Conservation (phyloP, 1,284 basidiomycete genomes). For the Melampsora americana region DNA sequence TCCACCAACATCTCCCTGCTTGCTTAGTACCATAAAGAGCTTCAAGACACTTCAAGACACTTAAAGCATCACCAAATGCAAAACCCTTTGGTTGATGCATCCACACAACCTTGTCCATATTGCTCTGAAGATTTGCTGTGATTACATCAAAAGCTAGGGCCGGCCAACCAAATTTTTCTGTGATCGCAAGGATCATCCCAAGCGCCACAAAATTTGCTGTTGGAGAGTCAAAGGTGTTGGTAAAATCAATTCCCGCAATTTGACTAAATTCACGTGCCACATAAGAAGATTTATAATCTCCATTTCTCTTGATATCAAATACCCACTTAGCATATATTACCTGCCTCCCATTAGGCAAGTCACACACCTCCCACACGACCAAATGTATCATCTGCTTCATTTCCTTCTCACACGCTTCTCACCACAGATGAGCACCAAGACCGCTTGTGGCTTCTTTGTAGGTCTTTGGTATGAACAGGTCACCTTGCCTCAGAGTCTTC, state of each 20-base stretch:
- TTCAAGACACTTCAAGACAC: neutral
- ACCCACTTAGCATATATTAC: slow-evolving; percentile 7
- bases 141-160: slow-evolving; percentile 2
- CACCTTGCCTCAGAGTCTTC: neutral
- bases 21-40: slow-evolving; percentile 27
- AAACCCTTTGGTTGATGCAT: neutral
- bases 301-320: slow-evolving; percentile 3
- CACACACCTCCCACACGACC: neutral
- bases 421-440: neutral
- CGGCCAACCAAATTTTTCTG: neutral
- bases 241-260: neutral
- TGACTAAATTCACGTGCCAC: neutral
- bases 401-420: neutral
- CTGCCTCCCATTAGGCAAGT: neutral
- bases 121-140: slow-evolving; percentile 12
- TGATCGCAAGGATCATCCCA: neutral
- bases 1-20: slow-evolving; percentile 6
- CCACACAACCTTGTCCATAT: slow-evolving; percentile 2
- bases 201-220: neutral
- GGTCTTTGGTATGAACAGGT: neutral
- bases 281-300: neutral
- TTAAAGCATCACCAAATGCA: neutral
- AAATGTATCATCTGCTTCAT: neutral
- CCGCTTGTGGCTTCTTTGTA: neutral
- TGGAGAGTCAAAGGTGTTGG: slow-evolving; percentile 2